phyloP scores from a whole-genome alignment of 495 filamentous ascomycete species.

The Penicillium desertorum region DNA sequence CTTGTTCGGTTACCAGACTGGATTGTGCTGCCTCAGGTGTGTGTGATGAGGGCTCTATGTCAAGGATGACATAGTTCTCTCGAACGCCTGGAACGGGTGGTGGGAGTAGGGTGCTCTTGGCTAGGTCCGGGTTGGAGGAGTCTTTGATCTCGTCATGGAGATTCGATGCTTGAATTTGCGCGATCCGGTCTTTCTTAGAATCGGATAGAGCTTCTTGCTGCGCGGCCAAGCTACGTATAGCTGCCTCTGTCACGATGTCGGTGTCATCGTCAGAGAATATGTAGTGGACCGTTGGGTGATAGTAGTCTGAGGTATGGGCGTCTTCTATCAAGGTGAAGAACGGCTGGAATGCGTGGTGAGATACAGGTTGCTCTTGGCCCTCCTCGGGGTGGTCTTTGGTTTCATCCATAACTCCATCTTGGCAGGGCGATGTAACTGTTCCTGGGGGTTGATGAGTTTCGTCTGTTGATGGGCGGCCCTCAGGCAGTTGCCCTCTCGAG shows the following conservation, averaged over 20 bases:
- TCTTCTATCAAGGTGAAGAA: constrained; percentile 58
- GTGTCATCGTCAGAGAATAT: constrained; percentile 78
- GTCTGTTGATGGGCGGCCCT: constrained; percentile 21
- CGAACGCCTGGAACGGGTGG: constrained; percentile 41
- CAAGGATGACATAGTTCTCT: constrained; percentile 46
- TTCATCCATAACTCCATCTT: constrained; percentile 14
- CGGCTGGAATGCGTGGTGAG: constrained; percentile 40
- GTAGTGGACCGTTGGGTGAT: constrained; percentile 85
- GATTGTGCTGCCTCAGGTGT: constrained; percentile 5
- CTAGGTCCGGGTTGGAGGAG: constrained; percentile 16
- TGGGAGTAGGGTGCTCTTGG: constrained; percentile 37
- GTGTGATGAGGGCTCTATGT: constrained; percentile 34
- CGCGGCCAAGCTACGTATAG: constrained; percentile 42
- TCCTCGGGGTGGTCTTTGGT: constrained; percentile 13
- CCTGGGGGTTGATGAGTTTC: constrained; percentile 8
- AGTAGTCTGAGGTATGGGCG: constrained; percentile 48
- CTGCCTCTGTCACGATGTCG: constrained; percentile 61
- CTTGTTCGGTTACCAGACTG: not conserved
- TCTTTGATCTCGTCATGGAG: constrained; percentile 16
- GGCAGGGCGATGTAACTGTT: constrained; percentile 11
- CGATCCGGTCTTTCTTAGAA: constrained; percentile 20
- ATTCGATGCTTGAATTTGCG: constrained; percentile 3
- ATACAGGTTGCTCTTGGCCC: constrained; percentile 7
- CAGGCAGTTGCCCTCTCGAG: constrained; percentile 8
- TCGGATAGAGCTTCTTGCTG: constrained; percentile 28